Conservation (phyloP, 1,284 basidiomycete genomes). For the Tilletia horrida region DNA sequence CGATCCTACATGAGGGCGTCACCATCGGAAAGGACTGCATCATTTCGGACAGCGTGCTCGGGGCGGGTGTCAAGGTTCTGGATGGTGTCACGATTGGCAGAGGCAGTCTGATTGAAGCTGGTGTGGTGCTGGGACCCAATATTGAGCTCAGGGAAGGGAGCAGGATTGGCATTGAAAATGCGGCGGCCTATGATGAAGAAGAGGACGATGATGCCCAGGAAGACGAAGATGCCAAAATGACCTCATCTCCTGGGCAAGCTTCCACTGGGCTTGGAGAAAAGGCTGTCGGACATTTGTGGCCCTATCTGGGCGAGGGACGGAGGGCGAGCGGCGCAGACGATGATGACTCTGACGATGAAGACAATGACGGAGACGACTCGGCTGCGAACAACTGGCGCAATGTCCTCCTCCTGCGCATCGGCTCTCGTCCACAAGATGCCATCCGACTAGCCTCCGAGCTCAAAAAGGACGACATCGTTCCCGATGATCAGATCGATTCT, state of each 20-base stretch:
- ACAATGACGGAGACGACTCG: not conserved
- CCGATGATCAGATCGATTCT: conserved; percentile 13
- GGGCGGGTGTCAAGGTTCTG: conserved; percentile 69
- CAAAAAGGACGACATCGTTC: not conserved
- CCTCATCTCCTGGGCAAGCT: conserved; percentile 18
- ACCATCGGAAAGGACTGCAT: conserved; percentile 66
- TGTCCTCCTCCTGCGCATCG: conserved; percentile 6
- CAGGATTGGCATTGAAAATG: conserved; percentile 63
- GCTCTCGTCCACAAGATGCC: conserved; percentile 5
- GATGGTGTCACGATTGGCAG: conserved; percentile 63
- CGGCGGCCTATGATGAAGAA: conserved; percentile 32
- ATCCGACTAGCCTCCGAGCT: not conserved
- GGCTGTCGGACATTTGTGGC: conserved; percentile 45
- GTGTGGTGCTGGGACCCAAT: conserved; percentile 30
- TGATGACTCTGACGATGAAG: not conserved
- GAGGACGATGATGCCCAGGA: conserved; percentile 27
- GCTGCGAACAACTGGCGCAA: conserved; percentile 9
- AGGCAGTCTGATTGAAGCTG: conserved; percentile 43
- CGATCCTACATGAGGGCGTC: conserved; percentile 43
- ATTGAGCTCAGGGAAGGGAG: conserved; percentile 70
- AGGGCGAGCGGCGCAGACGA: conserved; percentile 19
- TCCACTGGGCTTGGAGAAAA: conserved; percentile 27
- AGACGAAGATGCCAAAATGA: conserved; percentile 31
- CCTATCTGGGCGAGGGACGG: conserved; percentile 31
- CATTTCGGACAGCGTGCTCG: conserved; percentile 66